phyloP scores from a whole-genome alignment of 169 alveolate species.

The Plasmodium fragile region DNA sequence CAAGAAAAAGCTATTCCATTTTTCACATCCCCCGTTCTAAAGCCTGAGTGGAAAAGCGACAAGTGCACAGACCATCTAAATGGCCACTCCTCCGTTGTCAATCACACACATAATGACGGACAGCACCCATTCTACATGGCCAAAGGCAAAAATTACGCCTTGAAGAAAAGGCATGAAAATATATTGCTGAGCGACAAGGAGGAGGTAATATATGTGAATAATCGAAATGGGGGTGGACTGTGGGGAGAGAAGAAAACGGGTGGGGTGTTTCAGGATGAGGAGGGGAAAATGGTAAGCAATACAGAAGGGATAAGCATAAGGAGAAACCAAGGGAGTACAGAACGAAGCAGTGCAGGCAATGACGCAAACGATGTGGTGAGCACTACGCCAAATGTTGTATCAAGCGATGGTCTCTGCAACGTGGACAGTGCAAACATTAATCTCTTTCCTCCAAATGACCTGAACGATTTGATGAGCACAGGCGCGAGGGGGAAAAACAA shows the following conservation, averaged over 20 bases:
- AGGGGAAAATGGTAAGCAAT: neutral
- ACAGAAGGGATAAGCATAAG: neutral
- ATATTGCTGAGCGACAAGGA: neutral
- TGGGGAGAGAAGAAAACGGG: neutral
- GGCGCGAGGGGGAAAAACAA: neutral
- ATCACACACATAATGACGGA: neutral
- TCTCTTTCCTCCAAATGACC: neutral
- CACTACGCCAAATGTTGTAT: neutral
- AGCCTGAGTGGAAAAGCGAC: neutral
- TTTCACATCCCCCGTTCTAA: neutral
- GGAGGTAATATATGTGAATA: constrained; percentile 6
- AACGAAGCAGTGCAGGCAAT: neutral
- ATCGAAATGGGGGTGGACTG: neutral
- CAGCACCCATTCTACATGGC: neutral
- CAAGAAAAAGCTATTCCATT: neutral
- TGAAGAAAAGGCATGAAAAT: neutral
- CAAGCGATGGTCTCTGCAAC: neutral
- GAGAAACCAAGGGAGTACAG: neutral
- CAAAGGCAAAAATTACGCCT: neutral
- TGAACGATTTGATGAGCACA: neutral
- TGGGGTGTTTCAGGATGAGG: neutral
- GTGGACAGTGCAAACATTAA: neutral
- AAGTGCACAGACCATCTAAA: neutral
- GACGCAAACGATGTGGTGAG: neutral
- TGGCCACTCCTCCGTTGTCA: neutral